Percentiles rank a stretch among this genome's conserved stretches.
These are phyloP conservation scores for Penicillium dipodomyicola DNA, from an alignment of 495 filamentous ascomycete species.

Conservation along the genomic window DNA sequence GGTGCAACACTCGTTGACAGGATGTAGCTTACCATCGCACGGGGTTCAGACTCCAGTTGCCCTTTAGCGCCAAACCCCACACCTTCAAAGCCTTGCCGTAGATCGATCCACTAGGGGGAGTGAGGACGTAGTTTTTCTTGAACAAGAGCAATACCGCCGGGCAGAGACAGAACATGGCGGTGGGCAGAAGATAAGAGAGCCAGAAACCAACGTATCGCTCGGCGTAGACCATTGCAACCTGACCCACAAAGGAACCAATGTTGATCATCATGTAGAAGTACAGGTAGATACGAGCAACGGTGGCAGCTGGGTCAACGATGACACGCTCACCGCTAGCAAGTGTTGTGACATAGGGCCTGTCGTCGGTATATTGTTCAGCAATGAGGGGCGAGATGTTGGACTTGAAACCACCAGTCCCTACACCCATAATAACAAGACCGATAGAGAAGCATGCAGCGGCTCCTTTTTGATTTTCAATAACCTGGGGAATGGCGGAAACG, in stretches of 20 bases:
- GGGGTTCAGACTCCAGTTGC: conserved; percentile 59
- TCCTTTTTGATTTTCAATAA: conserved; percentile 23
- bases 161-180: conserved; percentile 55
- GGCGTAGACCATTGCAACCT: conserved; percentile 38
- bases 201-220: conserved; percentile 72
- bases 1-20: neutral
- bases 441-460: conserved; percentile 58
- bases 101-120: conserved; percentile 62
- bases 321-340: conserved; percentile 58
- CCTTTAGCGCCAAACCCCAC: conserved; percentile 58
- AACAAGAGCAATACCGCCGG: conserved; percentile 62
- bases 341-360: conserved; percentile 43
- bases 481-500: conserved; percentile 55
- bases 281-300: conserved; percentile 42
- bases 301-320: conserved; percentile 67
- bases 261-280: conserved; percentile 59
- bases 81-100: conserved; percentile 57
- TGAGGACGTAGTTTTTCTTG: conserved; percentile 55
- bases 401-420: conserved; percentile 60
- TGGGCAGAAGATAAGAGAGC: conserved; percentile 70
- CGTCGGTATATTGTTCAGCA: conserved; percentile 50
- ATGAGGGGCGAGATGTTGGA: conserved; percentile 62
- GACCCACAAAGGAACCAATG: conserved; percentile 39
- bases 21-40: conserved; percentile 29
- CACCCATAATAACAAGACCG: conserved; percentile 57